phyloP scores from a whole-genome alignment of 2,329 filamentous ascomycete genomes.

The Trichoderma cornu-damae region DNA sequence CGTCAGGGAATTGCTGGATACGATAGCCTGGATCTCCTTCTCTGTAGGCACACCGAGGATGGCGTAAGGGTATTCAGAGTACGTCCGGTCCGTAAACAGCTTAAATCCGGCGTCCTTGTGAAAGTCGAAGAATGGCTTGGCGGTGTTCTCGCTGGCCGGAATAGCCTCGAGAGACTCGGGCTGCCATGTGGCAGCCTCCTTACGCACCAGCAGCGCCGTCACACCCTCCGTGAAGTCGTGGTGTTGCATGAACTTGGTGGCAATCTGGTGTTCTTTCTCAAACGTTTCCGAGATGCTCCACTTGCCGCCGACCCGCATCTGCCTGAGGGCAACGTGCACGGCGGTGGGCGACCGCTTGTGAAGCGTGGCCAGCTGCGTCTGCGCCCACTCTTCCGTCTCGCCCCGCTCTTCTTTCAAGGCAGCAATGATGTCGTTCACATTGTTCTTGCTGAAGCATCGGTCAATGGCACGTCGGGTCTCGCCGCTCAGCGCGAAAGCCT shows the following conservation, averaged over 20 bases:
- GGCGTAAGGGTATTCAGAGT: slow-evolving; percentile 66
- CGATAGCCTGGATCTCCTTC: slow-evolving; percentile 46
- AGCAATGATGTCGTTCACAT: slow-evolving; percentile 62
- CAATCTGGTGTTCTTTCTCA: slow-evolving; percentile 77
- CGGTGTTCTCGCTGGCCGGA: slow-evolving; percentile 46
- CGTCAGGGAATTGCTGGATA: slow-evolving; percentile 39
- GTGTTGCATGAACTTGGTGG: slow-evolving; percentile 81
- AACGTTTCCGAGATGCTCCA: slow-evolving; percentile 88
- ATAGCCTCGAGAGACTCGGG: slow-evolving; percentile 69
- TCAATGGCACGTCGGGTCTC: slow-evolving; percentile 76
- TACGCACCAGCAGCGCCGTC: slow-evolving; percentile 69
- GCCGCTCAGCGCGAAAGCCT: slow-evolving; percentile 63
- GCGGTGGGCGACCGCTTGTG: slow-evolving; percentile 76
- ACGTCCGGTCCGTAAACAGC: slow-evolving; percentile 60
- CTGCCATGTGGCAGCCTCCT: slow-evolving; percentile 67
- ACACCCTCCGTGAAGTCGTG: slow-evolving; percentile 92
- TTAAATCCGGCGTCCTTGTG: slow-evolving; percentile 44
- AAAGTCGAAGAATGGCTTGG: slow-evolving; percentile 63
- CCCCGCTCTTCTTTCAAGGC: slow-evolving; percentile 55
- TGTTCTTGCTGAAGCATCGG: slow-evolving; percentile 67
- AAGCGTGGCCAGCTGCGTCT: slow-evolving; percentile 70
- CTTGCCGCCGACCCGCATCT: slow-evolving; percentile 67
- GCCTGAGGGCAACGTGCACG: slow-evolving; percentile 75
- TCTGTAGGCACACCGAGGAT: slow-evolving; percentile 71
- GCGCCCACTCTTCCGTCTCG: slow-evolving; percentile 66